phyloP scores from a whole-genome alignment of 73 alveolate genomes.

The Urostyla sp. region DNA sequence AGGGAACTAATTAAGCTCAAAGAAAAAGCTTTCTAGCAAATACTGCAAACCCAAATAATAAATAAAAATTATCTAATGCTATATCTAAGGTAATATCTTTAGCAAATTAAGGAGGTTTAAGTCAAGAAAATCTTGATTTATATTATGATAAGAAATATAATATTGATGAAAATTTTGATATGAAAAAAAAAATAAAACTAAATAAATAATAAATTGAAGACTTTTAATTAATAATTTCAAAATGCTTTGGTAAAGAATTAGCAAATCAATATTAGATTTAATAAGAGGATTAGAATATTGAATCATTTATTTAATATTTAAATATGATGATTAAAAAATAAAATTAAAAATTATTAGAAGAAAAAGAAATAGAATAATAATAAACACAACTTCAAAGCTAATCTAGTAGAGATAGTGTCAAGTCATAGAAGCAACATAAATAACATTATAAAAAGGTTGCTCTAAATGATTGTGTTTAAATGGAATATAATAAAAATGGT shows the following conservation, averaged over 20 bases:
- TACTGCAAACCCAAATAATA: neutral
- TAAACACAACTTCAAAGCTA: neutral
- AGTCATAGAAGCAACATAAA: neutral
- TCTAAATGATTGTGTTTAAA: conserved; percentile 32
- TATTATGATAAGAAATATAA: no score
- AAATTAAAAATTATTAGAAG: neutral
- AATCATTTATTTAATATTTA: conserved; percentile 26
- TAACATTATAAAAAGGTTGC: conserved; percentile 28
- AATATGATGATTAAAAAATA: conserved; percentile 13
- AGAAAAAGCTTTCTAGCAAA: neutral
- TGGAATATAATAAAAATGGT: conserved; percentile 33
- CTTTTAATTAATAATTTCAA: conserved; percentile 17
- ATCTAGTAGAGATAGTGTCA: neutral
- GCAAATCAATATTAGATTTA: conserved; percentile 23
- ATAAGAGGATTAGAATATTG: conserved; percentile 16
- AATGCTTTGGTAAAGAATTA: conserved; percentile 36
- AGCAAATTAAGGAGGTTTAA: no score
- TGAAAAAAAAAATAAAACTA: conserved; percentile 14
- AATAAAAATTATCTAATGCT: neutral
- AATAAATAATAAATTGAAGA: conserved; percentile 6
- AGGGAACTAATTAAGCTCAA: neutral
- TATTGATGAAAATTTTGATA: no score
- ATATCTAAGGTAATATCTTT: neutral
- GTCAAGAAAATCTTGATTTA: no score
- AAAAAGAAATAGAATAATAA: neutral